phyloP scores from a whole-genome alignment of 805 yeast genomes.

The Clavispora asparagi region DNA sequence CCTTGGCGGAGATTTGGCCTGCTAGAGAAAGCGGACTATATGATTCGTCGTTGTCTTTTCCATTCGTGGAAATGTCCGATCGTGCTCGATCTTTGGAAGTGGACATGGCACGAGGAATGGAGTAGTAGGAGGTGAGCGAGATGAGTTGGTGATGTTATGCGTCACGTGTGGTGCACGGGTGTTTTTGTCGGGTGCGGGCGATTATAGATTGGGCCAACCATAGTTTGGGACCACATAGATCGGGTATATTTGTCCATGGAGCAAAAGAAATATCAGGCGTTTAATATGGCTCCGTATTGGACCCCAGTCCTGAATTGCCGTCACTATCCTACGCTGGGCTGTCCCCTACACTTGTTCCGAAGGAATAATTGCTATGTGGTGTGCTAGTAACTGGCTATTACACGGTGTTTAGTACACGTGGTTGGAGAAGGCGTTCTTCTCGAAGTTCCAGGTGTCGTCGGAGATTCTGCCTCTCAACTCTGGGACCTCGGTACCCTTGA shows the following conservation, averaged over 20 bases:
- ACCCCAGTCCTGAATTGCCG: neutral
- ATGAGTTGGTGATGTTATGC: neutral
- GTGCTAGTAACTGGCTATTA: neutral
- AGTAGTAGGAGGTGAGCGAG: neutral
- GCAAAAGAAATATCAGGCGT: too few relatives aligned
- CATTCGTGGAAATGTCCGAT: neutral
- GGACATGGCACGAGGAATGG: neutral
- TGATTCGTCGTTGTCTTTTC: slow-evolving; percentile 26
- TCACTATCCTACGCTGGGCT: neutral
- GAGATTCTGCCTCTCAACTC: slow-evolving; percentile 94
- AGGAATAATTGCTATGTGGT: neutral
- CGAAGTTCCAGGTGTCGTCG: slow-evolving; percentile 89
- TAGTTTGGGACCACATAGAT: too few relatives aligned
- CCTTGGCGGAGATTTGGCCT: slow-evolving; percentile 62
- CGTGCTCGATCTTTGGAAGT: neutral
- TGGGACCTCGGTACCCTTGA: slow-evolving; percentile 88
- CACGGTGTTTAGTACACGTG: slow-evolving; percentile 35
- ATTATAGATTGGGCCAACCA: too few relatives aligned
- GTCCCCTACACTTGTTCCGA: neutral
- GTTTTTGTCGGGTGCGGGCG: too few relatives aligned
- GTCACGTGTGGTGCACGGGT: neutral
- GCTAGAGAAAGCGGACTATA: slow-evolving; percentile 69
- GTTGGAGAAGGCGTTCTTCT: slow-evolving; percentile 42
- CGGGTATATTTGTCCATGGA: too few relatives aligned
- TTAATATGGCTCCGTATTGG: too few relatives aligned